A percentile compares a stretch with the other conserved stretches of the same genome.
Evolutionary conservation across 306 rosid genomes (phyloP).

Genomic region (Quercus rubra): DNA sequence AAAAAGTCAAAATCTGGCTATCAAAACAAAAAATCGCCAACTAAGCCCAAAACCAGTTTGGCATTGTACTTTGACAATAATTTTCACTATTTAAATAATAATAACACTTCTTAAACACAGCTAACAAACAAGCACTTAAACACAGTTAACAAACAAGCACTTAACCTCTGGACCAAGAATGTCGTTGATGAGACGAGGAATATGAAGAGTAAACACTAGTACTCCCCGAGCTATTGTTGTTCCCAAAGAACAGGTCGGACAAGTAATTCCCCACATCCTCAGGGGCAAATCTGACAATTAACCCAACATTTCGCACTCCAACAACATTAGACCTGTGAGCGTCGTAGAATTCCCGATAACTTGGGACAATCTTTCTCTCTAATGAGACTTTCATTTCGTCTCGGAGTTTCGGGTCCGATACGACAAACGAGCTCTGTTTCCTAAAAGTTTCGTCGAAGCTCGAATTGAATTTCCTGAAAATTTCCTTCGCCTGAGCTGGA

Average conservation of each 20-base stretch:
- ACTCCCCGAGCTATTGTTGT: constrained; percentile 9
- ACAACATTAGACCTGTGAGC: constrained; percentile 27
- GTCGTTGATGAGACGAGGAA: constrained; percentile 24
- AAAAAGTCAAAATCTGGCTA: neutral
- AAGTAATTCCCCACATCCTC: constrained; percentile 52
- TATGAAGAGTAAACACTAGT: constrained; percentile 17
- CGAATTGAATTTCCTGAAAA: constrained; percentile 51
- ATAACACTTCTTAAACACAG: too few species aligned
- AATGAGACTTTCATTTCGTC: constrained; percentile 51
- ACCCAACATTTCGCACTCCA: constrained; percentile 1
- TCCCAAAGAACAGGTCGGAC: constrained; percentile 41
- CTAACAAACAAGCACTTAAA: too few species aligned
- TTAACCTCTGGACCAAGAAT: neutral
- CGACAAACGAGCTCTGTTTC: constrained; percentile 41
- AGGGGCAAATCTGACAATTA: constrained; percentile 45
- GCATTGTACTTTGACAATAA: fast-evolving
- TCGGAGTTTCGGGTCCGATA: constrained; percentile 41
- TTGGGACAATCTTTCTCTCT: constrained; percentile 30
- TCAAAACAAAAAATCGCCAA: neutral
- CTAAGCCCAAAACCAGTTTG: too few species aligned
- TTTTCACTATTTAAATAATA: too few species aligned
- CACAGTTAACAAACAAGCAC: too few species aligned
- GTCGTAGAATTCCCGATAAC: constrained; percentile 45
- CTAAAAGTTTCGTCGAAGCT: constrained; percentile 42
- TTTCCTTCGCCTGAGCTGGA: constrained; percentile 38